These are phyloP conservation scores for Rhodosporidiobolus odoratus DNA, from an alignment of 768 basidiomycete species.

Conservation along the genomic window DNA sequence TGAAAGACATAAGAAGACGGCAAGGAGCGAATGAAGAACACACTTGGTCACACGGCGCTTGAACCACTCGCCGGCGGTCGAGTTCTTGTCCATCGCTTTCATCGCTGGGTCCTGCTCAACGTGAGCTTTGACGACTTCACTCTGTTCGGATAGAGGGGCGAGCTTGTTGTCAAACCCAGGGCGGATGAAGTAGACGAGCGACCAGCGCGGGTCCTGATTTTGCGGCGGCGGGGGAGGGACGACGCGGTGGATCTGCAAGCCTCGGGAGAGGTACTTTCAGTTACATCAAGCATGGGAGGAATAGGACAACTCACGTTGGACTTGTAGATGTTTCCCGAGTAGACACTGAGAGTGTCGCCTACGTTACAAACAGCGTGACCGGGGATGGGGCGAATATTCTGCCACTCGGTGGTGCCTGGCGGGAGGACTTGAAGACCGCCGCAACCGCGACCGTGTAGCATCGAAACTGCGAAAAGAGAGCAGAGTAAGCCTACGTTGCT, in stretches of 20 bases:
- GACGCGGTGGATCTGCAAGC: slow-evolving; percentile 33
- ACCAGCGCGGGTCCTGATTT: slow-evolving; percentile 16
- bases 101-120: slow-evolving; percentile 23
- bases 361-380: slow-evolving; percentile 40
- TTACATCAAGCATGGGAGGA: background rate
- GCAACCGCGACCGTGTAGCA: slow-evolving; percentile 35
- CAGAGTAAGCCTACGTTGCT: background rate
- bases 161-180: slow-evolving; percentile 25
- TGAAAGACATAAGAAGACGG: background rate
- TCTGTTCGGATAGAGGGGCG: slow-evolving; percentile 9
- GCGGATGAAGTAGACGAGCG: slow-evolving; percentile 34
- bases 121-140: background rate
- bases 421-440: slow-evolving; percentile 38
- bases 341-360: slow-evolving; percentile 35
- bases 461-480: slow-evolving; percentile 10
- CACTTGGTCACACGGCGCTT: slow-evolving; percentile 1
- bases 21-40: background rate
- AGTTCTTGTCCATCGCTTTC: background rate
- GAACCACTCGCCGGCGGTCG: slow-evolving; percentile 31
- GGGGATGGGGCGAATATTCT: slow-evolving; percentile 25
- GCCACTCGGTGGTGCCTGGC: slow-evolving; percentile 26
- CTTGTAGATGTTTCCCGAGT: slow-evolving; percentile 32
- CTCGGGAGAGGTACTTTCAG: no score
- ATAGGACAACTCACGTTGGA: slow-evolving; percentile 10
- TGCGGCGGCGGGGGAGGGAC: slow-evolving; percentile 31